Evolutionary conservation across 2,329 filamentous ascomycete genomes (phyloP), one percentile per base, ranked within the genome.

Genomic region (Pseudocercospora cruenta): DNA sequence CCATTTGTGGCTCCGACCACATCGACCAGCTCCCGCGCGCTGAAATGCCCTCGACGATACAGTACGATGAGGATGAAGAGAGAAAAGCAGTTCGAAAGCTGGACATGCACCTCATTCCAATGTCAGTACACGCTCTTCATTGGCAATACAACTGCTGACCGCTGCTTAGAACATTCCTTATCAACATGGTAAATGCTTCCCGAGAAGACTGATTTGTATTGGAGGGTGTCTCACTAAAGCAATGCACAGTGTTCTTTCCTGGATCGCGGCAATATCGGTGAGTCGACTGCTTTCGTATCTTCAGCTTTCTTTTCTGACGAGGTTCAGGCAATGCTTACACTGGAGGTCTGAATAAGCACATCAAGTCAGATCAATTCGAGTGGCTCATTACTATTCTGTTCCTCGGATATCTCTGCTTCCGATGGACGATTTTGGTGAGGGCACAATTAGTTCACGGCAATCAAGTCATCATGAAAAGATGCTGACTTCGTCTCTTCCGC

Each of bases 361-460:
- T 87, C 16, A 62, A 80, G 4, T 77, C 87, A n/a, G 75, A 79
- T 21, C 73, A 77, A 24, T 86, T 85, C 69, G 72, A 81, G 12
- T 84, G 82, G 82, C 79, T 86, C 9, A 71, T 84, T 36, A 85
- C 82, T 0, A 81, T 85, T 36, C 86, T 85, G 72, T 84, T 84
- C 69, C 83, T 84, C 43, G 76, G 80, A 2, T 84, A 83, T 68
- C 78, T 80, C 19, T 60, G 47, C 60, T 66, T 66, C 33, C 60
- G 58, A 9, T 63, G 51, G 60, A 19, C 53, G 10, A 43, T 55
- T 22, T 31, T 62, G 60, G 31, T 31, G 28, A 31, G 28, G 1
- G 4, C 28, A 1, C 28, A 8, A 31, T 7, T 9, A 31, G 28
- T 31, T 31, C 28, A 31, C 28, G 8, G 28, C 4, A 8, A 31